Conservation (phyloP, 768 basidiomycete genomes). For the Boletus fagicola region DNA sequence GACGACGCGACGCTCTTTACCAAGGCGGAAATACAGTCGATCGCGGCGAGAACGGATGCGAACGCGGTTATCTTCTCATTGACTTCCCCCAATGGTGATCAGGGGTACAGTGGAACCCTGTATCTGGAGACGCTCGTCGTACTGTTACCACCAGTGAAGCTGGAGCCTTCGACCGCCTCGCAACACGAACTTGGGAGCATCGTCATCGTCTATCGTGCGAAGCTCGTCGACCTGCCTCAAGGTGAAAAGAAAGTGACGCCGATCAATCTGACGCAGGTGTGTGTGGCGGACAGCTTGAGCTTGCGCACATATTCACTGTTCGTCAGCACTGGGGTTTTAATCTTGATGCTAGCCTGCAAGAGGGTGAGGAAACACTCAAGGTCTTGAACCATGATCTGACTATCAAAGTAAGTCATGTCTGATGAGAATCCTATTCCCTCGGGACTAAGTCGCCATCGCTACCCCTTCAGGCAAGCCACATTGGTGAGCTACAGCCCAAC, state of each 20-base stretch:
- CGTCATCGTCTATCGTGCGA: slow-evolving; percentile 67
- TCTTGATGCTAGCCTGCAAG: slow-evolving; percentile 62
- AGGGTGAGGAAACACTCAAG: slow-evolving; percentile 41
- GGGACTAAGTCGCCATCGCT: neutral
- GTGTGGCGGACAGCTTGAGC: slow-evolving; percentile 9
- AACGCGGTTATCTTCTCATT: slow-evolving; percentile 53
- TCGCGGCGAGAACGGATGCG: slow-evolving; percentile 34
- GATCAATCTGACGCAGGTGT: slow-evolving; percentile 72
- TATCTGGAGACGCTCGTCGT: slow-evolving; percentile 57
- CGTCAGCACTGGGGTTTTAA: slow-evolving; percentile 83
- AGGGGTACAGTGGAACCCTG: slow-evolving; percentile 66
- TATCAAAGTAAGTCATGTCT: slow-evolving; percentile 34
- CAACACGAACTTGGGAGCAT: slow-evolving; percentile 62
- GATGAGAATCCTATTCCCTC: neutral
- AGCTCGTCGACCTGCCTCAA: slow-evolving; percentile 46
- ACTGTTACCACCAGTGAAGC: slow-evolving; percentile 40
- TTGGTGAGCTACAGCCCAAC: slow-evolving; percentile 50
- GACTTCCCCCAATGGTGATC: slow-evolving; percentile 62
- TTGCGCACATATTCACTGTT: neutral
- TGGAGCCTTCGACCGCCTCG: slow-evolving; percentile 25
- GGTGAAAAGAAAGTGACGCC: slow-evolving; percentile 55
- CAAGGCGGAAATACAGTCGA: slow-evolving; percentile 46
- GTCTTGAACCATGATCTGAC: slow-evolving; percentile 50
- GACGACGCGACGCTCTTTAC: slow-evolving; percentile 54
- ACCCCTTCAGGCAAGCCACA: slow-evolving; percentile 46